Evolutionary conservation across 768 basidiomycete species (phyloP).

Genomic region (Agaricus subrufescens): DNA sequence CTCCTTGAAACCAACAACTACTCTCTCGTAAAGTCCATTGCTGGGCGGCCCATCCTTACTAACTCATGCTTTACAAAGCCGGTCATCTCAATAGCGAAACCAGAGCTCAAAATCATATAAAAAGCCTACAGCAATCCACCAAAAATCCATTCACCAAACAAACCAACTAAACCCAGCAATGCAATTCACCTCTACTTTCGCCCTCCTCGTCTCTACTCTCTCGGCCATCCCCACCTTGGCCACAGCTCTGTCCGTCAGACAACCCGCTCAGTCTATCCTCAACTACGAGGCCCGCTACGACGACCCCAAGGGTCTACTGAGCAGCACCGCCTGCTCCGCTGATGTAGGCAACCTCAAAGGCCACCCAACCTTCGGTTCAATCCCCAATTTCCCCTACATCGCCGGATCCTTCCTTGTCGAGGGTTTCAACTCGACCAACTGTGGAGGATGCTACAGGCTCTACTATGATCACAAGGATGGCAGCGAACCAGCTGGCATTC

Average conservation of each 20-base stretch:
- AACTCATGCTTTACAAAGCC: background rate
- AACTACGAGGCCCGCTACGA: slow-evolving; percentile 9
- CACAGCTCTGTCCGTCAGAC: background rate
- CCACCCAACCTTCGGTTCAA: slow-evolving; percentile 6
- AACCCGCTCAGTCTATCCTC: background rate
- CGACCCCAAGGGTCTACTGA: background rate
- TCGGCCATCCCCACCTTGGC: slow-evolving; percentile 1
- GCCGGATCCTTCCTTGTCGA: slow-evolving; percentile 2
- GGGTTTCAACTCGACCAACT: slow-evolving; percentile 7
- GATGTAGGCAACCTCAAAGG: slow-evolving; percentile 4
- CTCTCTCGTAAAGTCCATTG: background rate
- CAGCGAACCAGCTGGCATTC: background rate
- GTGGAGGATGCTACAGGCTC: slow-evolving; percentile 2
- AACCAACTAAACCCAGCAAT: background rate
- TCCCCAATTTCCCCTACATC: slow-evolving; percentile 9
- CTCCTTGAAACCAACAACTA: no score
- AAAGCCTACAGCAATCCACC: background rate
- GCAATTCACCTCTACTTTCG: slow-evolving; percentile 3
- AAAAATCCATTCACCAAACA: background rate
- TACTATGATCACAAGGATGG: no score
- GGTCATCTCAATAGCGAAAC: background rate
- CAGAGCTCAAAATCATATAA: background rate
- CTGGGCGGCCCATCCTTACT: background rate
- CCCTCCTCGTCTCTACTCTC: background rate
- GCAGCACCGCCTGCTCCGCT: slow-evolving; percentile 6